Conservation (phyloP, 495 filamentous ascomycete genomes). For the Trichoderma virens region DNA sequence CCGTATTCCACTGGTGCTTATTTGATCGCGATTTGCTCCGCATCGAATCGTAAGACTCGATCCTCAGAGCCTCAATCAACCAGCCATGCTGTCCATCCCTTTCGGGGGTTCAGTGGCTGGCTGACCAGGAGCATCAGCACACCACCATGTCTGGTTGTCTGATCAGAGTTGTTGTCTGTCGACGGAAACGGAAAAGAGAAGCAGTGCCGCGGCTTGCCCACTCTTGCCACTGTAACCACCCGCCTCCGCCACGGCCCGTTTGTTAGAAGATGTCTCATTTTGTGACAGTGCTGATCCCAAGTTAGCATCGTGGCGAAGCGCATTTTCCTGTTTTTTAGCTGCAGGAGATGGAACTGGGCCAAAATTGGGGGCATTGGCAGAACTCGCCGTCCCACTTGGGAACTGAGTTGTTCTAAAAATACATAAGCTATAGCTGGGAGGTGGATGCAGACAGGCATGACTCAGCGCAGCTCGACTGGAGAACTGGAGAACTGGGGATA, state of each 20-base stretch:
- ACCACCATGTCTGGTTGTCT: background rate
- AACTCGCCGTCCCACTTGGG: background rate
- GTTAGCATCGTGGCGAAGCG: background rate
- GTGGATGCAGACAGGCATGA: background rate
- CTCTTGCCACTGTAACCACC: too few relatives aligned
- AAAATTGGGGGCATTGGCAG: background rate
- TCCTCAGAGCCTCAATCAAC: background rate
- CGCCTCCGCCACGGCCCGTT: background rate
- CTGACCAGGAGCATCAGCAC: background rate
- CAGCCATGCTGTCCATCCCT: background rate
- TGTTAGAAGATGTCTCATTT: background rate
- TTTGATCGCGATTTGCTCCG: constrained; percentile 1
- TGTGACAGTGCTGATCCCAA: background rate
- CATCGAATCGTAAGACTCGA: constrained; percentile 1
- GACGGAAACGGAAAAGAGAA: too few relatives aligned
- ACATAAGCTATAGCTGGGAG: background rate
- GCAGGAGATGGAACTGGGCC: background rate
- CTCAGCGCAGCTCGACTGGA: background rate
- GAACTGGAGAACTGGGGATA: background rate
- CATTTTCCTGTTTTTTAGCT: background rate
- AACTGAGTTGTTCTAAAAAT: background rate
- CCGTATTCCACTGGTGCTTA: background rate
- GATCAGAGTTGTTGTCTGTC: background rate
- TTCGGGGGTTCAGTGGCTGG: background rate
- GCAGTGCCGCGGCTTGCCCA: too few relatives aligned